Base-by-base conservation (phyloP, 257 asterid genomes). In the Euphrasia confusa region DNA sequence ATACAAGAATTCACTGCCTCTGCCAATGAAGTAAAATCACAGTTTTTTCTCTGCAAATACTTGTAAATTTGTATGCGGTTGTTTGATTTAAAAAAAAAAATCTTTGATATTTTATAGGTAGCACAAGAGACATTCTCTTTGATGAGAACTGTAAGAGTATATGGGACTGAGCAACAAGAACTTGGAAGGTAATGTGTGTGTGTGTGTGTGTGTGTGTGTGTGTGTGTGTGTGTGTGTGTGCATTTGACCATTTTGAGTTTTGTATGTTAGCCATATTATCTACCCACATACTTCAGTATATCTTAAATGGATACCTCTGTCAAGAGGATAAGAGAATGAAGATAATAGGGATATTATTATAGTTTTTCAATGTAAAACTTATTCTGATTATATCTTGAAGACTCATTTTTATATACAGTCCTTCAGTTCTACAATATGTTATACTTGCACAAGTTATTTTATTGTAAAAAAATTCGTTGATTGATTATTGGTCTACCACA, bases 81-180 rank as follows among this genome's bases (percentile, higher is more conserved):
- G 61, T 59, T 54, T 71, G 53, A 48, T 60, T 33, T 69, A 58
- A 37, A n/a, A 15, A 52, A 33, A 49, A 0, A 28, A 52, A 67
- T 80, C 40, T 54, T 67, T 80, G 48, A 66, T 33, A 32, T 60
- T 27, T n/a, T 63, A 32, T 77, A 92, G 99, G 99, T 89, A 61
- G 93, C 99, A 47, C 95, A 92, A 79, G 99, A 89, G 76, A 83
- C 99, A 57, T 74, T 92, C 55, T 89, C 97, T 67, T 79, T 92
- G 85, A 92, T 92, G 76, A 84, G 97, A 78, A 88, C 97, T 72
- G 93, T 92, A 66, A 81, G 96, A 60, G 96, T 82, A 11, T 92
- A 89, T 72, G 99, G 99, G 58, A 89, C 99, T 17, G 97, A 92
- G 81, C 66, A 74, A 68, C 84, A 76, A 71, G 99, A 92, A 80